phyloP scores from a whole-genome alignment of 345 rosid genomes.

The Hibiscus trionum region DNA sequence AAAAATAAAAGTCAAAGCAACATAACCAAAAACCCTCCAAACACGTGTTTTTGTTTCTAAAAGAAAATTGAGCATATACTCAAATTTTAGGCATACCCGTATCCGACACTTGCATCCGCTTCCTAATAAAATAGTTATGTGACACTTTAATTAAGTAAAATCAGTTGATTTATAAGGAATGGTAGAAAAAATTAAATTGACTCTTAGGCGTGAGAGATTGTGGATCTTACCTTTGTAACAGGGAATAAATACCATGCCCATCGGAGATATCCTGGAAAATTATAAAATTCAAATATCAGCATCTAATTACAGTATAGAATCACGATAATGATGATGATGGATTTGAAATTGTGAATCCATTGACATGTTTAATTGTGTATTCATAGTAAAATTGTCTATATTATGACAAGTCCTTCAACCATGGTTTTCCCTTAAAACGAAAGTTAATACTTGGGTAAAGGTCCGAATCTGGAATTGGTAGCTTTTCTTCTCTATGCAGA shows the following conservation, averaged over 20 bases:
- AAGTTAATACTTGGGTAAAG: not conserved
- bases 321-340: not conserved
- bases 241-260: constrained; percentile 98
- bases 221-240: constrained; percentile 74
- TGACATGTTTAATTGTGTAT: not conserved
- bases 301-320: not conserved
- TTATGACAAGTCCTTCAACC: not conserved
- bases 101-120: not conserved
- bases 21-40: not conserved
- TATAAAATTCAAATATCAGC: constrained; percentile 5
- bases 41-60: not conserved
- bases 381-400: not conserved
- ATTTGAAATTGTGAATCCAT: not conserved
- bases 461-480: not conserved
- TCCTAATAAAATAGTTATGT: not conserved
- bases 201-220: not conserved
- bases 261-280: constrained; percentile 69
- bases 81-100: not conserved
- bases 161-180: not conserved
- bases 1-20: no score
- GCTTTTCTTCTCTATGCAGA: not conserved
- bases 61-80: no score
- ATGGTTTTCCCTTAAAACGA: not conserved
- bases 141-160: not conserved
- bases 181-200: not conserved